Percentiles rank a stretch among this genome's conserved stretches.
Conservation (phyloP, 1,284 basidiomycete genomes). For the Apiotrichum gracile region DNA sequence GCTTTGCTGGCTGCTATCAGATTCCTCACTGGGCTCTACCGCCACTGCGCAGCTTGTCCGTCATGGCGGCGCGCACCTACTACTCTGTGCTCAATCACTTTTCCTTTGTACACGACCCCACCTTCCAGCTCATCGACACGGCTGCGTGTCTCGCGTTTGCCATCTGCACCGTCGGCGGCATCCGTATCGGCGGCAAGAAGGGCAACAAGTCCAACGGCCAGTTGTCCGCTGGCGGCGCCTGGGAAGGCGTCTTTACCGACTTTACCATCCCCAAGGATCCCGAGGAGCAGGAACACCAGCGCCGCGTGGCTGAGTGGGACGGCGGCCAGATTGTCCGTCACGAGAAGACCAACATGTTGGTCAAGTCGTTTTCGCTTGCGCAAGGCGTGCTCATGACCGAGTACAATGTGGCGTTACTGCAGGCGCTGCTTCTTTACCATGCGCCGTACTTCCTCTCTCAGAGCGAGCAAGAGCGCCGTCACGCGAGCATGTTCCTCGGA, state of each 20-base stretch:
- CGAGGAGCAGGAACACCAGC: slow-evolving; percentile 15
- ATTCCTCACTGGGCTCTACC: slow-evolving; percentile 50
- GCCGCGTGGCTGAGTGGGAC: slow-evolving; percentile 31
- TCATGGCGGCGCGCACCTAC: slow-evolving; percentile 47
- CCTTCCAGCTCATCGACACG: slow-evolving; percentile 46
- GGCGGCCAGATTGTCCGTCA: slow-evolving; percentile 37
- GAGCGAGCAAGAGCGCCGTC: slow-evolving; percentile 39
- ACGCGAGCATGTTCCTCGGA: slow-evolving; percentile 45
- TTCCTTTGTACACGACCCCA: slow-evolving; percentile 48
- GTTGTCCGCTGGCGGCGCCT: slow-evolving; percentile 2
- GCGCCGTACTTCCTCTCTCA: slow-evolving; percentile 47
- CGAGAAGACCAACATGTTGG: slow-evolving; percentile 50
- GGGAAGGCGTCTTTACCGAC: slow-evolving; percentile 11
- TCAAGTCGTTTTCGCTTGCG: slow-evolving; percentile 46
- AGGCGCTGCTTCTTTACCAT: slow-evolving; percentile 47
- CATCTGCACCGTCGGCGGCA: slow-evolving; percentile 49
- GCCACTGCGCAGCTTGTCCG: slow-evolving; percentile 41
- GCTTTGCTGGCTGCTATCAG: slow-evolving; percentile 48
- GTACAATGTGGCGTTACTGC: slow-evolving; percentile 47
- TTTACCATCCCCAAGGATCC: slow-evolving; percentile 8
- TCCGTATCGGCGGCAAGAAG: slow-evolving; percentile 18
- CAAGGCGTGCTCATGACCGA: slow-evolving; percentile 46
- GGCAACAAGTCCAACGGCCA: background rate
- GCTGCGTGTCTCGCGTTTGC: slow-evolving; percentile 48
- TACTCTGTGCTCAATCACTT: slow-evolving; percentile 48